Percentiles rank a stretch among this genome's conserved stretches.
These are phyloP conservation scores for Mortierella alpina DNA, from an alignment of 192 early-diverging fungal genomes.

Conservation along the genomic window DNA sequence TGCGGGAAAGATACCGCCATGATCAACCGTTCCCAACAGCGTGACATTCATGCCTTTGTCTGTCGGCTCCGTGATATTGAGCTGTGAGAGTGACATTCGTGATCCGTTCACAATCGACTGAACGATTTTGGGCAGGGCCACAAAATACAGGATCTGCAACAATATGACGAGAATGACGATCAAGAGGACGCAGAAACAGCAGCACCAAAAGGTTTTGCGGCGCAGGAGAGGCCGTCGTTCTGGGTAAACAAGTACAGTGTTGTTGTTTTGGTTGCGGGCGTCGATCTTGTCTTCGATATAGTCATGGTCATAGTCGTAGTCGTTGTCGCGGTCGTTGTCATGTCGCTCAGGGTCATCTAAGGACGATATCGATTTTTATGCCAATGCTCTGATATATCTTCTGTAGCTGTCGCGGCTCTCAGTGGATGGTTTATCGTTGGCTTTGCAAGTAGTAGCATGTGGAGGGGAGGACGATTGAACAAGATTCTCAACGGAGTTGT, in stretches of 20 bases:
- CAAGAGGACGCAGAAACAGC: slow-evolving; percentile 38
- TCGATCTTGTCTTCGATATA: slow-evolving; percentile 28
- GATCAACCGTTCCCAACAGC: slow-evolving; percentile 31
- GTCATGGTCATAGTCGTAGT: background rate
- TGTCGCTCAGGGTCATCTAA: background rate
- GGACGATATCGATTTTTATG: background rate
- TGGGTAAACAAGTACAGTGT: slow-evolving; percentile 12
- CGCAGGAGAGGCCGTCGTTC: slow-evolving; percentile 34
- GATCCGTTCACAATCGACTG: slow-evolving; percentile 54
- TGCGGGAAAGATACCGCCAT: slow-evolving; percentile 57
- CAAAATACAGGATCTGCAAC: slow-evolving; percentile 50
- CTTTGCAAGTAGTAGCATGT: no score
- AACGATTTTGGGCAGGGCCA: slow-evolving; percentile 57
- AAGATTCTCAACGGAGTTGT: no score
- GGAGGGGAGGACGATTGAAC: no score
- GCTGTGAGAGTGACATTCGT: slow-evolving; percentile 19
- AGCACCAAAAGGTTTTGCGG: slow-evolving; percentile 56
- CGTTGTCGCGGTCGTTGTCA: background rate
- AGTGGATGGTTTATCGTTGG: background rate
- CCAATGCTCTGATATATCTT: background rate
- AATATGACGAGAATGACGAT: slow-evolving; percentile 20
- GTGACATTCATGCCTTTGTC: slow-evolving; percentile 36
- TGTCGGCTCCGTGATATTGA: slow-evolving; percentile 34
- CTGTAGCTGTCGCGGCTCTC: background rate
- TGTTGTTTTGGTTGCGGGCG: background rate